Conservation (phyloP, 2,329 filamentous ascomycete species). For the Colletotrichum cereale region DNA sequence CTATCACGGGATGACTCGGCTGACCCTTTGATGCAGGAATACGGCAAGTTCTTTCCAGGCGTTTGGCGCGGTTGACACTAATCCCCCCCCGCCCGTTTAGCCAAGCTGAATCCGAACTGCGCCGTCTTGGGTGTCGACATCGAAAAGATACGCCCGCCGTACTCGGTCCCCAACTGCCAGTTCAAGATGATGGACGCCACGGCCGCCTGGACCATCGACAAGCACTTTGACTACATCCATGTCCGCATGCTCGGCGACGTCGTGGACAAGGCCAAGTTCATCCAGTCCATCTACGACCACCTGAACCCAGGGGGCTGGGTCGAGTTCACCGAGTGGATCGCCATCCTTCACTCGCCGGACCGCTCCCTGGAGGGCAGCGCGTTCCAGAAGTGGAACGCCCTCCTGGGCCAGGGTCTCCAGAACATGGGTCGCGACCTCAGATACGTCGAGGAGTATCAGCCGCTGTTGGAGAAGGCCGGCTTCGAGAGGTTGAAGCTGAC, state of each 20-base stretch:
- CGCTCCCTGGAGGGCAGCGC: slow-evolving; percentile 48
- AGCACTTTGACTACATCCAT: slow-evolving; percentile 49
- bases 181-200: slow-evolving; percentile 47
- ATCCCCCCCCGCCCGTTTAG: slow-evolving; percentile 28
- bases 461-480: slow-evolving; percentile 43
- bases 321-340: slow-evolving; percentile 53
- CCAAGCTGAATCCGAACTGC: slow-evolving; percentile 45
- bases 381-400: slow-evolving; percentile 48
- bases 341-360: slow-evolving; percentile 49
- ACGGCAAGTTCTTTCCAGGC: slow-evolving; percentile 38
- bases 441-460: slow-evolving; percentile 45
- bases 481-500: slow-evolving; percentile 46
- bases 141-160: slow-evolving; percentile 46
- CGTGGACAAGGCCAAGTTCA: slow-evolving; percentile 44
- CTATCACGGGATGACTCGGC: slow-evolving; percentile 17
- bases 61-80: neutral
- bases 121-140: slow-evolving; percentile 49
- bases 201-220: slow-evolving; percentile 45
- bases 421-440: slow-evolving; percentile 49
- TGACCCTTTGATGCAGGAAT: slow-evolving; percentile 42
- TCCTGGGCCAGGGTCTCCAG: slow-evolving; percentile 46
- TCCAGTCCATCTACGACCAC: slow-evolving; percentile 49
- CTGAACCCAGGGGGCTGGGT: slow-evolving; percentile 42
- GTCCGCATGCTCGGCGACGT: slow-evolving; percentile 50
- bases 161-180: slow-evolving; percentile 46